Conservation (phyloP, 257 asterid genomes). For the Solanum sitiens region DNA sequence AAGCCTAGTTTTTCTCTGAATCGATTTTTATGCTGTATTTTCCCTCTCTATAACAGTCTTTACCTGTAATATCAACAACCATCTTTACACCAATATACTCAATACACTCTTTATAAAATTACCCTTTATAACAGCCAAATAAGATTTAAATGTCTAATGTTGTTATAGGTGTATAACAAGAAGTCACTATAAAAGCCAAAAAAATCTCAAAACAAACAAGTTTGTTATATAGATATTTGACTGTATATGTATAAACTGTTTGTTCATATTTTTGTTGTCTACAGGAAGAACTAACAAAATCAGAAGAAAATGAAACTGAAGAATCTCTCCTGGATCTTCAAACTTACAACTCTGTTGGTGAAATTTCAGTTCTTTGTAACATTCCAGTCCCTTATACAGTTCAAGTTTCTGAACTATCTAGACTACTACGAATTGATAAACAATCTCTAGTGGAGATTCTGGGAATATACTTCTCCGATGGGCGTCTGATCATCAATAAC, state of each 20-base stretch:
- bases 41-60: not conserved
- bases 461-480: conserved; percentile 41
- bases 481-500: conserved; percentile 40
- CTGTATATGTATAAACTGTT: not conserved
- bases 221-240: not conserved
- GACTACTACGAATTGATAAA: conserved; percentile 45
- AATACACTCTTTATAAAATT: not conserved
- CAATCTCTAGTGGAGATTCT: conserved; percentile 26
- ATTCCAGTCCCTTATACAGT: conserved; percentile 38
- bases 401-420: conserved; percentile 39
- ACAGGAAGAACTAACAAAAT: conserved; percentile 43
- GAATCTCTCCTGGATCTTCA: conserved; percentile 17
- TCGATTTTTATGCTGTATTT: not conserved
- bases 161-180: not conserved
- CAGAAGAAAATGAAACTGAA: conserved; percentile 23
- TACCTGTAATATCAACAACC: not conserved
- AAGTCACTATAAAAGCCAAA: not conserved
- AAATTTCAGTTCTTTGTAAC: conserved; percentile 43
- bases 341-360: conserved; percentile 36
- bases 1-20: not conserved
- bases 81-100: not conserved
- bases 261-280: not conserved
- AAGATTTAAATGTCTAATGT: not conserved
- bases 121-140: not conserved
- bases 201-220: not conserved